Evolutionary conservation across 179 eudicot genomes (phyloP), one percentile per base, ranked within the genome.

Genomic region (Monotropa hypopitys): DNA sequence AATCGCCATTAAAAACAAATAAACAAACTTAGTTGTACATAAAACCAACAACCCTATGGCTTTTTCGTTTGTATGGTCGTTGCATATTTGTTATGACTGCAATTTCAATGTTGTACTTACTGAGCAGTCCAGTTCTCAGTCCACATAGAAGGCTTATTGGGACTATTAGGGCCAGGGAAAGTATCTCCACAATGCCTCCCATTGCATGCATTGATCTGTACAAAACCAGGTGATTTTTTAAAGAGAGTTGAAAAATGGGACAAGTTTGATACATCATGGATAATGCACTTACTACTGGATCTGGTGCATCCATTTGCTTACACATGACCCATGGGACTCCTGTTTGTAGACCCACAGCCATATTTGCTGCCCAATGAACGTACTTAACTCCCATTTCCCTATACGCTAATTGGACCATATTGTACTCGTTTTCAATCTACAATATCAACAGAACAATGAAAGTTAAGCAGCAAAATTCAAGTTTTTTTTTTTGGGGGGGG

Each of bases 111-210:
- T 6, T 23, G 15, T 54, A 79, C 98, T 85, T 75, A 94, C 99
- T 91, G 97, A 75, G 97, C 97, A 57, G 96, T 93, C 99, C 99
- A 96, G 73, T 96, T 93, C 84, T 96, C 99, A 32, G 99, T 93
- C 99, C 99, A 96, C 15, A 96, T 54, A 61, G 76, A 45, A 20
- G 99, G 99, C 82, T 96, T 96, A 35, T 82, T 83, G n/a, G 96
- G 92, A 7, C 86, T 76, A 78, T 93, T 91, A 67, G 94, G 97
- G 73, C 99, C 99, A 3, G 57, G 51, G 74, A 91, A 96, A 10
- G 98, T 91, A 56, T 91, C 97, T 75, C 88, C 99, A 83, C 99
- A 96, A 21, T 88, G 92, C 85, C 98, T 91, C 30, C 99, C 99
- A 74, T 96, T 96, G 84, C 99, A 96, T n/a, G 99, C 89, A 78